Evolutionary conservation across 2,329 filamentous ascomycete species (phyloP), one percentile per base, ranked within the genome.

Genomic region (Xylaria sp.): DNA sequence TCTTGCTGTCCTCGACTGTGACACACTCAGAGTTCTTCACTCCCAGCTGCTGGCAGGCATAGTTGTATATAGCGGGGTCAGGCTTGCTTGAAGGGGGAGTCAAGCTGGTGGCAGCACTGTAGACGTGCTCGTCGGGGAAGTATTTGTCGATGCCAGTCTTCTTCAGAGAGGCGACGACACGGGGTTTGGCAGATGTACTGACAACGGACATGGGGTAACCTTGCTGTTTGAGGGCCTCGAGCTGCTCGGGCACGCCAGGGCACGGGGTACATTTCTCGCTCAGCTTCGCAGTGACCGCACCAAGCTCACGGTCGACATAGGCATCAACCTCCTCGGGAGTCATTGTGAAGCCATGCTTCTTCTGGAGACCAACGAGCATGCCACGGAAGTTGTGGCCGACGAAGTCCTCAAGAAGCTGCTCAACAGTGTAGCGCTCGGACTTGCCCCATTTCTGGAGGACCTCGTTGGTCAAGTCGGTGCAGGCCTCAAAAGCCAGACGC

Each of bases 301-400:
- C 89, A 70, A 93, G 88, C 79, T 93, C 91, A 69, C 84, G 84
- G 75, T 84, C 84, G 69, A 93, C 90, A 76, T 90, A 93, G 30
- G 78, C 77, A 72, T 92, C 87, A 56, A 91, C 80, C 72, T 93
- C 89, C 2, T 86, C 85, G 15, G 83, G 78, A 20, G 79, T 75
- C 82, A 93, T 85, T 65, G 83, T 82, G 80, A 93, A 92, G 78
- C 83, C 82, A 82, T 89, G 89, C 81, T 91, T 91, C 78, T 87
- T 83, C 80, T 91, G 87, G 60, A 93, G 85, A 64, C 85, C 86
- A 66, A 85, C 79, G 80, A 93, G 88, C 90, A 93, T 93, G 77
- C 90, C 90, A 70, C 90, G 90, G 84, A 93, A 93, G 84, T 93
- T 93, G 79, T 92, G 89, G 73, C 91, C 91, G 71, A 93, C 90